A percentile compares a stretch with the other conserved stretches of the same genome.
phyloP scores from a whole-genome alignment of 2,329 filamentous ascomycete species.

The Penicillium corylophilum region DNA sequence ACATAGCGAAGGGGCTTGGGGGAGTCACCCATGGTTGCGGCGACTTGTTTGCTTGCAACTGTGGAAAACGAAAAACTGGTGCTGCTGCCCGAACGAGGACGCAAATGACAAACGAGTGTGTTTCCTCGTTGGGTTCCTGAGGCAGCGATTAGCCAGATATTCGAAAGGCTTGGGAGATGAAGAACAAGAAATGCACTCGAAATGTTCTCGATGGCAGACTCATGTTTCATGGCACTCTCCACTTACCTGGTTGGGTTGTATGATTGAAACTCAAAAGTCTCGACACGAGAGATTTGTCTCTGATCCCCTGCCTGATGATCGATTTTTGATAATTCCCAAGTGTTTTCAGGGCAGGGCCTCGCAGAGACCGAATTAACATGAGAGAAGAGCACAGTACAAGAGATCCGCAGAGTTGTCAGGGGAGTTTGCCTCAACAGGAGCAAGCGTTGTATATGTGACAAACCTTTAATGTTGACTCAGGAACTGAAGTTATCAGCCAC shows the following conservation, averaged over 20 bases:
- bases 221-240: neutral
- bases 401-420: neutral
- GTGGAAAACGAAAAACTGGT: constrained; percentile 11
- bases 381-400: constrained; percentile 3
- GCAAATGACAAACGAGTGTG: neutral
- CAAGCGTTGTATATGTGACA: neutral
- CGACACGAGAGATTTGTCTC: constrained; percentile 1
- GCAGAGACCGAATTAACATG: constrained; percentile 17
- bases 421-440: neutral
- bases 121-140: neutral
- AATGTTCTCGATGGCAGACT: neutral
- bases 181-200: neutral
- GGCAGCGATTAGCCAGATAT: neutral
- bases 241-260: neutral
- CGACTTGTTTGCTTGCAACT: constrained; percentile 1
- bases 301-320: constrained; percentile 8
- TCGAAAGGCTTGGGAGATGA: neutral
- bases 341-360: constrained; percentile 12
- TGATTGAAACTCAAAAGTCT: neutral
- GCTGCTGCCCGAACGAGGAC: neutral
- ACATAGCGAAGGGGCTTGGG: constrained; percentile 44
- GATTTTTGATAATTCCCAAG: constrained; percentile 13
- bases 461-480: constrained; percentile 20
- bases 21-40: constrained; percentile 36
- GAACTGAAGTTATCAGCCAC: constrained; percentile 15